A percentile compares a stretch with the other conserved stretches of the same genome.
Evolutionary conservation across 257 asterid genomes (phyloP).

Genomic region (Datura wrightii): DNA sequence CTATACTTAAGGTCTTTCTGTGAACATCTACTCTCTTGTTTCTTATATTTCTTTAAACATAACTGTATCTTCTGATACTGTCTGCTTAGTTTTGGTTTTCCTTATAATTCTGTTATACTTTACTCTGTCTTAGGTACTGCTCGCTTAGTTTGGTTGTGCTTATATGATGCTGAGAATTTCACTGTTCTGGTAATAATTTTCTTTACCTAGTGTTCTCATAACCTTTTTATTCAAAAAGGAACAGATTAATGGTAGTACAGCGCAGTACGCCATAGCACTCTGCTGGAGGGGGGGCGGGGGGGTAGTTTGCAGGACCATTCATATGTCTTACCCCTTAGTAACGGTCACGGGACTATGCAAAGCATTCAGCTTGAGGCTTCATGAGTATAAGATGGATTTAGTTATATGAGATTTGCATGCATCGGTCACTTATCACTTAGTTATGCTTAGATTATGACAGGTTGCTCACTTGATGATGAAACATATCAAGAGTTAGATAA

Average conservation of each 20-base stretch:
- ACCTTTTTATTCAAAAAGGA: neutral
- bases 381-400: neutral
- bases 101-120: neutral
- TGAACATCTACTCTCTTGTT: conserved; percentile 1
- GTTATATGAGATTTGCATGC: neutral
- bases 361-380: conserved; percentile 1
- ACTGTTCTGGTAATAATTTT: neutral
- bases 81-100: neutral
- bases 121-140: neutral
- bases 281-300: neutral
- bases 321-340: neutral
- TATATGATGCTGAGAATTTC: neutral
- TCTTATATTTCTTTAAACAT: neutral
- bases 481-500: neutral
- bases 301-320: neutral
- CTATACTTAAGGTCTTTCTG: neutral
- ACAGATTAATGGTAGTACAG: neutral
- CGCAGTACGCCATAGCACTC: neutral
- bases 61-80: neutral
- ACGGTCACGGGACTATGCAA: neutral
- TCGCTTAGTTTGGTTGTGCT: neutral
- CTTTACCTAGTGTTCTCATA: neutral
- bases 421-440: neutral
- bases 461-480: neutral
- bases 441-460: neutral